Evolutionary conservation across 352 stramenopile species (phyloP).

Genomic region (Phytophthora hibernalis): DNA sequence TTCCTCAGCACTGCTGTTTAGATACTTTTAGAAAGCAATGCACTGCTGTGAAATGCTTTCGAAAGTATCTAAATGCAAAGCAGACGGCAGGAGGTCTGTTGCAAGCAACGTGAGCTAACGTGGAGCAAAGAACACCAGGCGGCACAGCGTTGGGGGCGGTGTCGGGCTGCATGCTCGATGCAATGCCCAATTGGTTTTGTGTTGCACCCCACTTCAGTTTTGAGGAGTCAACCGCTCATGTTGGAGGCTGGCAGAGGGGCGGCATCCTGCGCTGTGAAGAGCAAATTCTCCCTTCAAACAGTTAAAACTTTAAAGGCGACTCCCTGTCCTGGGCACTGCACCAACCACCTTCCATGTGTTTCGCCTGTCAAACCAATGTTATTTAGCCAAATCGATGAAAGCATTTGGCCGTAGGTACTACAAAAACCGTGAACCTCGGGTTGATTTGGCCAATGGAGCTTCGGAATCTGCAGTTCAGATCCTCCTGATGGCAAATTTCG

Average conservation of each 20-base stretch:
- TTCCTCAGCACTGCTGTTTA: neutral
- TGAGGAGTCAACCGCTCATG: neutral
- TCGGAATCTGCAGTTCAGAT: conserved; percentile 10
- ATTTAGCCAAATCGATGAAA: neutral
- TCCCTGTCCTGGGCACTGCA: neutral
- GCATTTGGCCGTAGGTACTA: conserved; percentile 1
- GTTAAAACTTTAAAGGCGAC: conserved; percentile 2
- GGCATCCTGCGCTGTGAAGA: neutral
- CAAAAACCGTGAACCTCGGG: neutral
- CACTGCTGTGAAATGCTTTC: too few species aligned
- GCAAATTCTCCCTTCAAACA: conserved; percentile 10
- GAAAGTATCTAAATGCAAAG: conserved; percentile 14
- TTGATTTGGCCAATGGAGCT: conserved; percentile 6
- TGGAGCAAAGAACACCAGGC: neutral
- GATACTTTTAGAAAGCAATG: too few species aligned
- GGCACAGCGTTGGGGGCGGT: neutral
- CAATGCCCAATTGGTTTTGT: too few species aligned
- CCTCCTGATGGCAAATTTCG: conserved; percentile 16
- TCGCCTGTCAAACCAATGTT: conserved; percentile 1
- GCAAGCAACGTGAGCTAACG: conserved; percentile 15
- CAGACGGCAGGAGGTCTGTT: conserved; percentile 1
- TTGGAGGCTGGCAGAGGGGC: neutral
- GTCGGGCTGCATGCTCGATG: neutral
- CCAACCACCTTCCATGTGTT: conserved; percentile 3
- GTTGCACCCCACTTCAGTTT: too few species aligned